Conservation (phyloP, 306 rosid species). For the Castanospermum australe region DNA sequence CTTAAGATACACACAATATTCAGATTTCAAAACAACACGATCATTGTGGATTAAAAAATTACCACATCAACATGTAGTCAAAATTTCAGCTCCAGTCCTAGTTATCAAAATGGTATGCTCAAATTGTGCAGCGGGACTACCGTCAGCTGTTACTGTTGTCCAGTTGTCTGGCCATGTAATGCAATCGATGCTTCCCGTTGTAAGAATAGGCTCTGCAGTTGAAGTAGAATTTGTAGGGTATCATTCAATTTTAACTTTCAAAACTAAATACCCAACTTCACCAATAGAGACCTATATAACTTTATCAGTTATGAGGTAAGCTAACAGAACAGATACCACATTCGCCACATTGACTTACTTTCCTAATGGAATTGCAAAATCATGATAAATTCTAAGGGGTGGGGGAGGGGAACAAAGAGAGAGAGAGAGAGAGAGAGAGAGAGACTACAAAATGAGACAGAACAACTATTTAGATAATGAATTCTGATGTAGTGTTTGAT, state of each 20-base stretch:
- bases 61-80: constrained; percentile 56
- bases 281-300: neutral
- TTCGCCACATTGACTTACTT: neutral
- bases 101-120: constrained; percentile 96
- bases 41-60: neutral
- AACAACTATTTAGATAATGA: neutral
- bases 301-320: neutral
- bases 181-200: constrained; percentile 77
- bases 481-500: neutral
- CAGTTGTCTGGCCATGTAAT: constrained; percentile 92
- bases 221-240: constrained; percentile 6
- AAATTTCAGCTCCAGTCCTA: constrained; percentile 85
- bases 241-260: constrained; percentile 11
- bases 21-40: neutral
- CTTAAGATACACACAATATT: neutral
- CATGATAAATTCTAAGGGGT: neutral
- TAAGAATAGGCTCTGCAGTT: constrained; percentile 86
- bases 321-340: neutral
- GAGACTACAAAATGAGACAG: neutral
- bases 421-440: neutral
- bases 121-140: constrained; percentile 90
- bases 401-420: neutral
- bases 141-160: constrained; percentile 79
- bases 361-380: neutral
- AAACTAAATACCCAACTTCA: constrained; percentile 1